Evolutionary conservation across 306 rosid genomes (phyloP), one percentile per base, ranked within the genome.

Genomic region (Elaeagnus macrophylla): DNA sequence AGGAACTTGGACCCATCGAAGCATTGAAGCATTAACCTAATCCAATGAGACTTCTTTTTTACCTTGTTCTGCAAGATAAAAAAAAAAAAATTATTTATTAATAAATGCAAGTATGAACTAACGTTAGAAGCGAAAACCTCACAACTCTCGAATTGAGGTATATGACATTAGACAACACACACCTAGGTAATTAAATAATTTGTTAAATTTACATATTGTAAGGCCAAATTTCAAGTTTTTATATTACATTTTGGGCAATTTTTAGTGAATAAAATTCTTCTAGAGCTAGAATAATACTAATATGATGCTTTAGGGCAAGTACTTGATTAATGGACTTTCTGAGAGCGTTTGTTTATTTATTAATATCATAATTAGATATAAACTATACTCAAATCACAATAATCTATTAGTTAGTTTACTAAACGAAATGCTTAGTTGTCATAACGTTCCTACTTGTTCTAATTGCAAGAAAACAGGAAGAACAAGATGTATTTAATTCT

Each of bases 21-120:
- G 32, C 4, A 25, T 39, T 39, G 52, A 73, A 68, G 57, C 76
- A 65, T 69, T 63, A 39, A 40, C 75, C 68, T 81, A 12, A 64
- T 67, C 62, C 62, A 63, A 51, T 18, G 16, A 44, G 16, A 55
- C 54, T 68, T 6, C 12, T 5, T 35, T 32, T 15, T 41, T 12
- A 59, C 59, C 77, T 66, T n/a, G 20, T 52, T 49, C 32, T 54
- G 46, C 70, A 67, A 74, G 72, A 56, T 8, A 59, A 47, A 37
- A 6, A 44, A 49, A 51, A 11, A 62, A 44, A 35, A 18, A 25
- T 59, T 12, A n/a, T n/a, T n/a, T n/a, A n/a, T n/a, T n/a, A n/a
- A n/a, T n/a, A n/a, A n/a, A n/a, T n/a, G n/a, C n/a, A n/a, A n/a
- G n/a, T n/a, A n/a, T n/a, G n/a, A n/a, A n/a, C 32, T 20, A 20